A percentile compares a stretch with the other conserved stretches of the same genome.
Evolutionary conservation across 1,284 basidiomycete genomes (phyloP).

Genomic region (Megacollybia platyphylla): DNA sequence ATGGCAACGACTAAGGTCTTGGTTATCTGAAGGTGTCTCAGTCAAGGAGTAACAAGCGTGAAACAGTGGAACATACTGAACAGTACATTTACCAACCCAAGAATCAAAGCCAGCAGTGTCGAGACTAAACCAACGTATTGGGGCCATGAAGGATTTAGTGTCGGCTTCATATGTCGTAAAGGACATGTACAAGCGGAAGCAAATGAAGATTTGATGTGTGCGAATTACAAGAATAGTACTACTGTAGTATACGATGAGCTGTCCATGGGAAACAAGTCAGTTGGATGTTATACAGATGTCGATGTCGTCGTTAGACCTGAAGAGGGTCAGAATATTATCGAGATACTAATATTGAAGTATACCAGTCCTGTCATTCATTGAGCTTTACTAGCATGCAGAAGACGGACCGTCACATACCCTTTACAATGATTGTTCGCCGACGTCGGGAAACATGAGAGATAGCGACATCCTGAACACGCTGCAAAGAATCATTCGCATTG

Average conservation of each 20-base stretch:
- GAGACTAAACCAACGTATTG: slow-evolving; percentile 33
- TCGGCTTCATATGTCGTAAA: background rate
- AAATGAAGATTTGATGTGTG: no score
- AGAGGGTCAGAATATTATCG: no score
- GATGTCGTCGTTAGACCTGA: no score
- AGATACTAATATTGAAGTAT: no score
- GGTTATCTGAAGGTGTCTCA: slow-evolving; percentile 9
- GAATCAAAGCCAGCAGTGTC: slow-evolving; percentile 21
- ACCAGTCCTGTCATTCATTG: no score
- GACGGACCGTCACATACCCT: slow-evolving; percentile 30
- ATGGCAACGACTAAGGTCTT: slow-evolving; percentile 37
- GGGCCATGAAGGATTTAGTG: slow-evolving; percentile 38
- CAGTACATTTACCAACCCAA: slow-evolving; percentile 19
- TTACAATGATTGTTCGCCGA: slow-evolving; percentile 66
- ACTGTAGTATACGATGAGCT: no score
- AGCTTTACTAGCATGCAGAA: no score
- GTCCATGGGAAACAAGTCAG: no score
- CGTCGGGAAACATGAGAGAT: slow-evolving; percentile 80
- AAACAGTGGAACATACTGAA: slow-evolving; percentile 8
- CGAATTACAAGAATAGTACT: no score
- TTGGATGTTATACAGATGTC: no score
- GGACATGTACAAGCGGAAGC: no score
- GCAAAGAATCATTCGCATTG: slow-evolving; percentile 7
- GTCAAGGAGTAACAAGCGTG: slow-evolving; percentile 36
- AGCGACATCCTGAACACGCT: slow-evolving; percentile 86